phyloP scores from a whole-genome alignment of 805 yeast species.

The Lachancea quebecensis region DNA sequence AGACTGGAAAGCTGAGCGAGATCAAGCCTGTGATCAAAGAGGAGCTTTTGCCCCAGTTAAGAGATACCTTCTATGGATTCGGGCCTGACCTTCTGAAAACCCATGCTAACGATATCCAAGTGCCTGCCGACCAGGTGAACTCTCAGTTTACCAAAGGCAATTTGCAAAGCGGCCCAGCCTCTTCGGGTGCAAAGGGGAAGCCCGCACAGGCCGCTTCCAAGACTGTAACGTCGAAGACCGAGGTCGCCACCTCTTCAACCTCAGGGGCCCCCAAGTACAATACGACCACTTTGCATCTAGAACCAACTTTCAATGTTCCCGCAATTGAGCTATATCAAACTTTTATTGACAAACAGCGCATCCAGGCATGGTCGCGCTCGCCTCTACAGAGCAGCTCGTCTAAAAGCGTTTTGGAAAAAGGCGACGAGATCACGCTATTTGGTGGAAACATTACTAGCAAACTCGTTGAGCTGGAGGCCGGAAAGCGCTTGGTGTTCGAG shows the following conservation, averaged over 20 bases:
- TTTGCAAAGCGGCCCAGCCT: conserved; percentile 27
- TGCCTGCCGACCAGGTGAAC: conserved; percentile 57
- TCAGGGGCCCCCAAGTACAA: conserved; percentile 57
- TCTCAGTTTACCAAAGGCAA: conserved; percentile 50
- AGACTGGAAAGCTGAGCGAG: conserved; percentile 43
- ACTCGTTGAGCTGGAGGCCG: conserved; percentile 50
- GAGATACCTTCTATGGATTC: conserved; percentile 53
- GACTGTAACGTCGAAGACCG: conserved; percentile 6
- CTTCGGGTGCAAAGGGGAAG: conserved; percentile 4
- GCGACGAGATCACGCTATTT: conserved; percentile 62
- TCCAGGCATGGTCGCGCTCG: conserved; percentile 88
- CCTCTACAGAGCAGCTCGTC: conserved; percentile 38
- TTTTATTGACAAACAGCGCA: conserved; percentile 65
- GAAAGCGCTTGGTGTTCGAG: conserved; percentile 54
- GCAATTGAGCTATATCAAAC: conserved; percentile 81
- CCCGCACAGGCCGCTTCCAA: conserved; percentile 10
- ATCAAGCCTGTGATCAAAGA: conserved; percentile 48
- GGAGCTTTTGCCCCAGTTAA: conserved; percentile 61
- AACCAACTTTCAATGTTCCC: conserved; percentile 76
- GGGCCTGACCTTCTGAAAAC: conserved; percentile 69
- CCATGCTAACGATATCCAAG: conserved; percentile 85
- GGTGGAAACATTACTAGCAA: conserved; percentile 83
- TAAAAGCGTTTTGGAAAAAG: conserved; percentile 40
- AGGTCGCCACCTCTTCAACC: not conserved
- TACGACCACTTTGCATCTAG: conserved; percentile 70